Base-by-base conservation (phyloP, 1,139 yeast genomes). In the Geotrichum phurueaensis region DNA sequence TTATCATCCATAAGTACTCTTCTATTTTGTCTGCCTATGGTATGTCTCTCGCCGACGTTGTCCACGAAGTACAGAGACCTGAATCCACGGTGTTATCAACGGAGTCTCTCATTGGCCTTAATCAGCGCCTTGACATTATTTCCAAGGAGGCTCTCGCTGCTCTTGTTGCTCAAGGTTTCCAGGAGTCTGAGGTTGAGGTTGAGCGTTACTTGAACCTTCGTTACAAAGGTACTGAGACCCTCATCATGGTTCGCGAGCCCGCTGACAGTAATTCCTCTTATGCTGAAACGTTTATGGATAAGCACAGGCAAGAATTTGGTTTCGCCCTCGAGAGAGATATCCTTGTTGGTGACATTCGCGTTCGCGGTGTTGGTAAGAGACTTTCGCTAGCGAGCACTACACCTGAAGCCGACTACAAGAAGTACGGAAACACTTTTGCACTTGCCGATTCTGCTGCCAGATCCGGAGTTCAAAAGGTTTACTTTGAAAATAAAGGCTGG, bases 201-300 rank as follows among this genome's bases (percentile, higher is more conserved):
- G 96, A 90, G 68, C 81, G 81, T 39, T 88, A 81, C 66, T 76
- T 90, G 65, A 91, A 91, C 70, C 77, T 92, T 79, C 80, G 95
- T 68, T 92, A 89, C 71, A 83, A 84, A 64, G 97, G 97, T 6
- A 87, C 96, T 20, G 97, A 91, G 70, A 87, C 97, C 2, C 86
- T 87, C 54, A 77, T 92, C 65, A 86, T 91, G 85, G 83, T 89
- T 47, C 69, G 75, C 58, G 80, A 71, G 63, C 70, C 73, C 7
- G 70, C 65, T 13, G 68, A 65, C 25, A 64, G 64, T 36, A 71
- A 75, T 67, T 72, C 73, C 49, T 51, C 56, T 3, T 70, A 65
- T 53, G 56, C 60, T 9, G 66, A 70, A n/a, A 73, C 72, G 57
- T 85, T 84, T 69, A 71, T 79, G 52, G 72, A 75, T 7, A 73